A percentile compares a stretch with the other conserved stretches of the same genome.
phyloP scores from a whole-genome alignment of 768 basidiomycete genomes.

The Russula abietina region DNA sequence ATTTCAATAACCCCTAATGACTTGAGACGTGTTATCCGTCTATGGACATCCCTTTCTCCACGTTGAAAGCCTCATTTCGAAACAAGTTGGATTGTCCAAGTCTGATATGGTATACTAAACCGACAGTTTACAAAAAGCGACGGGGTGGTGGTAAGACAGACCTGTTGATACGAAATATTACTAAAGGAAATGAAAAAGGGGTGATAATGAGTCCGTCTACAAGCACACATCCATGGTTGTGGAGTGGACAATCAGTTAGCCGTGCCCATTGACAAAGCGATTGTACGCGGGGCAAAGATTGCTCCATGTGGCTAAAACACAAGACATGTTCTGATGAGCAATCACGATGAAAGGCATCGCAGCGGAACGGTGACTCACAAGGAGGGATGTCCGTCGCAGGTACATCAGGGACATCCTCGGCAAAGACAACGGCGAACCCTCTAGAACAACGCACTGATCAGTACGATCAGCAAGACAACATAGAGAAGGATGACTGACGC shows the following conservation, averaged over 20 bases:
- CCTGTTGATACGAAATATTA: neutral
- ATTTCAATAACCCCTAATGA: too few species aligned
- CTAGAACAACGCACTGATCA: neutral
- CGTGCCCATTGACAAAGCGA: neutral
- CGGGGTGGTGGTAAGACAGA: neutral
- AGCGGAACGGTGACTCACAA: neutral
- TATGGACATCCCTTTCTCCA: too few species aligned
- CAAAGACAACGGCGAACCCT: constrained; percentile 19
- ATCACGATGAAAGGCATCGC: neutral
- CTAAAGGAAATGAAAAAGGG: neutral
- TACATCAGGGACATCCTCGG: constrained; percentile 16
- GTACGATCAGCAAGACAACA: neutral
- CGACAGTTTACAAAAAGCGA: constrained; percentile 1
- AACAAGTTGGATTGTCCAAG: constrained; percentile 29
- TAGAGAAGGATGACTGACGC: neutral
- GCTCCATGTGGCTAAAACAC: constrained; percentile 4
- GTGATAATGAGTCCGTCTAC: neutral
- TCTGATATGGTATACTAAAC: neutral
- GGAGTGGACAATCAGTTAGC: neutral
- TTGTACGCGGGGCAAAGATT: constrained; percentile 6
- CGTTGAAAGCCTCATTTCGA: neutral
- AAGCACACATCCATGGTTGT: neutral
- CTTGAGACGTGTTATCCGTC: too few species aligned
- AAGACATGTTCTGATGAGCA: neutral
- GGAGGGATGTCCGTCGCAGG: neutral